Base-by-base conservation (phyloP, 345 rosid species). In the rapeseed (Brassica napus) region DNA sequence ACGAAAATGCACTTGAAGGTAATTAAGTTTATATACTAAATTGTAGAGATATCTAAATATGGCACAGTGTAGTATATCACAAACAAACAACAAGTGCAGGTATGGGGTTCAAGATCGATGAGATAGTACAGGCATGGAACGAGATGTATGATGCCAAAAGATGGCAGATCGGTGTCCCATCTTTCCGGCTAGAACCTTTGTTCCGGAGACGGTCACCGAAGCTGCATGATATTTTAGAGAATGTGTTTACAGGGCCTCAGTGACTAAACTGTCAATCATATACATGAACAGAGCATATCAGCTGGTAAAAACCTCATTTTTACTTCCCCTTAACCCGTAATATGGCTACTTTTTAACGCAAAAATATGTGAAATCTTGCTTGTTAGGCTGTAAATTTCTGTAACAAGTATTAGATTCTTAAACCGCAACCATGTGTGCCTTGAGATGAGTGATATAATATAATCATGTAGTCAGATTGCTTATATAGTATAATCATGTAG, bases 51-150 rank as follows among this genome's bases (percentile, higher is more conserved):
- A n/a, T 31, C 12, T 63, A 37, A 16, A 66, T 21, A 64, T 15
- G 26, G 9, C 21, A 35, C 21, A 62, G 37, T 14, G 24, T 28
- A 31, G 4, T 26, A 64, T 23, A 18, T 71, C 28, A 71, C 28
- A 24, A 66, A 26, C 37, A 60, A 68, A 74, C 18, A 18, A 75
- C 16, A 57, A 55, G 8, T 66, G 73, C 83, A 85, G 94, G 92
- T 81, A 81, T 92, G 84, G 96, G 98, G 44, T 95, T 95, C 85
- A 91, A 93, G 86, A 89, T 95, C 11, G 97, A 93, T 72, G 99
- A 95, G 85, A 93, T 95, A 65, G 94, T 95, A 59, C 97, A 93
- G 82, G 99, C 99, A 28, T 93, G 98, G 97, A 95, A 91, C 85
- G 99, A 95, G 73, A 93, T 91, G 99, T 95, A 91, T 81, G 99